Percentiles rank a stretch among this genome's conserved stretches.
Conservation (phyloP, 176 grass and related monocot genomes). For the Musa schizocarpa region DNA sequence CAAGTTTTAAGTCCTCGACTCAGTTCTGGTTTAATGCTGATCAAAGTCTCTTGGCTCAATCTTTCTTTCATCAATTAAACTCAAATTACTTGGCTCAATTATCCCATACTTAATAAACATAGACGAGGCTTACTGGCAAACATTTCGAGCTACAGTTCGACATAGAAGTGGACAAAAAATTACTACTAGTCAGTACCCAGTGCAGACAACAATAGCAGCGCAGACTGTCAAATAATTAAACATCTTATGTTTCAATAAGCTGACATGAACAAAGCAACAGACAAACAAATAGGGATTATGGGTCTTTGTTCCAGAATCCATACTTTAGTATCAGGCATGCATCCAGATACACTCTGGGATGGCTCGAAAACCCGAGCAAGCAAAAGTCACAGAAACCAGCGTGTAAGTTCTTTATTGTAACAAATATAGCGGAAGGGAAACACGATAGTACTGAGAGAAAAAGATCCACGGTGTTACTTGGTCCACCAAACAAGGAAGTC, state of each 20-base stretch:
- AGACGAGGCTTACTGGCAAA: too few relatives aligned
- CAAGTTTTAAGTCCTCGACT: too few relatives aligned
- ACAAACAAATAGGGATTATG: neutral
- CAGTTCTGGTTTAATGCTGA: too few relatives aligned
- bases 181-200: neutral
- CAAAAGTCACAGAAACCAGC: neutral
- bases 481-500: constrained; percentile 98
- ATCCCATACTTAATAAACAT: too few relatives aligned
- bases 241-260: neutral
- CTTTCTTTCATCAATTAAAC: too few relatives aligned
- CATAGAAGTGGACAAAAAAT: neutral
- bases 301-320: neutral
- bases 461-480: constrained; percentile 39
- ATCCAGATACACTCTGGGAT: neutral
- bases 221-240: neutral
- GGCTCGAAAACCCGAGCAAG: neutral
- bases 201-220: neutral
- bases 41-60: too few relatives aligned
- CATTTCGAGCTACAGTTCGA: neutral
- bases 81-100: too few relatives aligned
- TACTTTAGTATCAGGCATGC: neutral
- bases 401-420: neutral
- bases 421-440: neutral
- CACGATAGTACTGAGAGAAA: neutral
- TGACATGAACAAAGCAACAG: neutral